Conservation (phyloP, 1,284 basidiomycete species). For the Fistulinella cinereoalba region DNA sequence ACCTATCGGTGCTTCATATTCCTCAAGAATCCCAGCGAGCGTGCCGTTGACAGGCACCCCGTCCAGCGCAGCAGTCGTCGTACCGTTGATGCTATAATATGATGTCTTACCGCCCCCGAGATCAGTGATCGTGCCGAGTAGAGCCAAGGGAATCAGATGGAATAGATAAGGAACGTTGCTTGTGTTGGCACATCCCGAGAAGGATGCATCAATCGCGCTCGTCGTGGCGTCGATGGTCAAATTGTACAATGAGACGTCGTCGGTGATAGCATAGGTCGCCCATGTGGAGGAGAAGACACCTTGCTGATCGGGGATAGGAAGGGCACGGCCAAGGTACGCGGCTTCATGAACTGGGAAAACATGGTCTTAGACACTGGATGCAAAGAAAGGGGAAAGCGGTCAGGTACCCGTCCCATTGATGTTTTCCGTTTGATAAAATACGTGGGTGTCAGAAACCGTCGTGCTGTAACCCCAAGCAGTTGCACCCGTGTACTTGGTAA, state of each 20-base stretch:
- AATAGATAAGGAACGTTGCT: conserved; percentile 7
- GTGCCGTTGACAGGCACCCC: not conserved
- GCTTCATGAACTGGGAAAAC: conserved; percentile 4
- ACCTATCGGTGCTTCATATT: conserved; percentile 3
- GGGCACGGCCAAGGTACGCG: conserved; percentile 11
- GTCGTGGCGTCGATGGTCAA: conserved; percentile 1
- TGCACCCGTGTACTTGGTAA: conserved; percentile 5
- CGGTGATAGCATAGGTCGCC: conserved; percentile 11
- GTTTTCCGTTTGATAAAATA: conserved; percentile 13
- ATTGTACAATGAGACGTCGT: conserved; percentile 6
- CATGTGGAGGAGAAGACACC: conserved; percentile 6
- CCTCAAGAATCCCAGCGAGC: conserved; percentile 6
- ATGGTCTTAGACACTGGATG: not conserved
- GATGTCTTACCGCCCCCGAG: conserved; percentile 10
- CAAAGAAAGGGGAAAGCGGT: not conserved
- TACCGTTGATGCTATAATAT: conserved; percentile 10
- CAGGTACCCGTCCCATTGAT: conserved; percentile 8
- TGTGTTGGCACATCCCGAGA: conserved; percentile 7
- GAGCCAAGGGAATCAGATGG: not conserved
- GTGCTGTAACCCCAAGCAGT: conserved; percentile 12
- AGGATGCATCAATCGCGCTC: conserved; percentile 1
- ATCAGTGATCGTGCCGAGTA: conserved; percentile 9
- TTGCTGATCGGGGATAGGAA: not conserved
- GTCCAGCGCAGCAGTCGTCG: conserved; percentile 2
- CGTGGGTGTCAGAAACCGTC: conserved; percentile 9